Evolutionary conservation across 192 early-diverging fungal genomes (phyloP).

Genomic region (Entomortierella parvispora): DNA sequence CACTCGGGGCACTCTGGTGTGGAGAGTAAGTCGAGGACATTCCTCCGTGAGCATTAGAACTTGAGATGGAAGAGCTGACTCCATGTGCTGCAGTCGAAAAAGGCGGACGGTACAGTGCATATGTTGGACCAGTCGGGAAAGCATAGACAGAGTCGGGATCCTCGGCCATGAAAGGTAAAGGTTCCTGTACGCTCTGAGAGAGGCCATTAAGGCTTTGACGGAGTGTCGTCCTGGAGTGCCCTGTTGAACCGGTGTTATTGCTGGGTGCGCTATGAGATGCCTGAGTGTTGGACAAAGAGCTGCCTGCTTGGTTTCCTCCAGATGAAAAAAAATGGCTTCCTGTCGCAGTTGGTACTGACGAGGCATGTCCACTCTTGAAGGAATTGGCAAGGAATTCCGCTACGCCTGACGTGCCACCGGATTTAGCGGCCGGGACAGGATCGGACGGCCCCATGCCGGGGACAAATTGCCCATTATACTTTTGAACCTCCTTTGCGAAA

Average conservation of each 20-base stretch:
- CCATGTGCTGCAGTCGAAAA: constrained; percentile 28
- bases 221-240: constrained; percentile 6
- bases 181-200: constrained; percentile 1
- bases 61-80: constrained; percentile 15
- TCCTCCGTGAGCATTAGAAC: constrained; percentile 16
- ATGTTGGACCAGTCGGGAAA: constrained; percentile 22
- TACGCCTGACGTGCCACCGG: constrained; percentile 19
- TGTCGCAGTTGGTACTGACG: constrained; percentile 13
- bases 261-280: background rate
- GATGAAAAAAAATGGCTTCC: constrained; percentile 33
- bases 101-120: constrained; percentile 40
- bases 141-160: constrained; percentile 41
- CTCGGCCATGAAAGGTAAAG: constrained; percentile 11
- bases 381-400: constrained; percentile 47
- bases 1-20: constrained; percentile 20
- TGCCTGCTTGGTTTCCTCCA: background rate
- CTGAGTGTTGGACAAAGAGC: constrained; percentile 6
- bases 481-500: constrained; percentile 40
- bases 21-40: constrained; percentile 23
- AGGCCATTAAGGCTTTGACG: constrained; percentile 11
- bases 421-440: constrained; percentile 8
- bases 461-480: constrained; percentile 41
- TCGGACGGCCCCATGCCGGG: constrained; percentile 37
- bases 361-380: constrained; percentile 28
- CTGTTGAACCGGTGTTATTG: background rate